phyloP scores from a whole-genome alignment of 306 rosid species.

The Cucurbita ficifolia region DNA sequence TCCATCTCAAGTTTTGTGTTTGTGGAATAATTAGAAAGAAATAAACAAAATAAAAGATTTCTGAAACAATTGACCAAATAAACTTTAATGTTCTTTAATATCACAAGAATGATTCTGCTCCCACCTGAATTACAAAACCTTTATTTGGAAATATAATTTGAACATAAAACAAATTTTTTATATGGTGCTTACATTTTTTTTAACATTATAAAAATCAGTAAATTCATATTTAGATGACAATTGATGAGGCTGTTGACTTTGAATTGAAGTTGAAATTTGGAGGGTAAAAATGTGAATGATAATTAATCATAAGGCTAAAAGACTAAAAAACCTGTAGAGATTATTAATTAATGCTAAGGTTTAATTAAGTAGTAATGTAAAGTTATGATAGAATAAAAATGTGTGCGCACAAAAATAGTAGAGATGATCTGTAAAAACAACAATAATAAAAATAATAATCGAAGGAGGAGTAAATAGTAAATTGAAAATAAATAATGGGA shows the following conservation, averaged over 20 bases:
- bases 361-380: background rate
- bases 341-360: background rate
- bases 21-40: background rate
- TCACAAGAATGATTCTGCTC: background rate
- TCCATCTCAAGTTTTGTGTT: background rate
- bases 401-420: background rate
- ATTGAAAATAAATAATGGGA: background rate
- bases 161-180: background rate
- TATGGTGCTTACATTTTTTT: background rate
- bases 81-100: background rate
- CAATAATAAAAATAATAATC: background rate
- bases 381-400: background rate
- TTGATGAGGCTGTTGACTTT: background rate
- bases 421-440: background rate
- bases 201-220: background rate
- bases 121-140: background rate
- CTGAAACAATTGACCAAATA: background rate
- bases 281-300: background rate
- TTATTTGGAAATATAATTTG: background rate
- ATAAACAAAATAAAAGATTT: background rate
- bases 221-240: background rate
- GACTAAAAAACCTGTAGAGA: background rate
- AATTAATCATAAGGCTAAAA: background rate
- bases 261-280: background rate
- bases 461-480: slow-evolving; percentile 1